phyloP scores from a whole-genome alignment of 2,329 filamentous ascomycete genomes.

The Calonectria hongkongensis region DNA sequence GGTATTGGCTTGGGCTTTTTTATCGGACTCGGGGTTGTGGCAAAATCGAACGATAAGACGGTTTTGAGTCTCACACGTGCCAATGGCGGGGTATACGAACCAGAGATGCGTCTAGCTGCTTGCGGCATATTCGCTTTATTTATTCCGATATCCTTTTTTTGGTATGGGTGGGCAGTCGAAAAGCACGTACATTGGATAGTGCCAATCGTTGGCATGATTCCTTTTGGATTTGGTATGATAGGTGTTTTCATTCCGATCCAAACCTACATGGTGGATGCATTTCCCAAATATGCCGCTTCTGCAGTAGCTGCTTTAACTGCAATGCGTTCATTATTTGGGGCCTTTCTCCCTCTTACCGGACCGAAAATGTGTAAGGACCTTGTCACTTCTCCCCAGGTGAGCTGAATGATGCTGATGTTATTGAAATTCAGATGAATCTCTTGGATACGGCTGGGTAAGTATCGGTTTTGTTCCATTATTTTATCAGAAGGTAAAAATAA shows the following conservation, averaged over 20 bases:
- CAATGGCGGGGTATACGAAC: conserved; percentile 52
- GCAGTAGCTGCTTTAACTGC: conserved; percentile 55
- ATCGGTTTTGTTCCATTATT: not conserved
- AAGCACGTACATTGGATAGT: conserved; percentile 72
- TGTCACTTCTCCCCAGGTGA: conserved; percentile 57
- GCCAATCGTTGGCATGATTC: conserved; percentile 73
- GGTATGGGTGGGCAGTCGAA: conserved; percentile 68
- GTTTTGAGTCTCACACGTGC: conserved; percentile 48
- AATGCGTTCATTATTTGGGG: conserved; percentile 75
- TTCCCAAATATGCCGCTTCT: conserved; percentile 51
- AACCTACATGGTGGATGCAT: conserved; percentile 74
- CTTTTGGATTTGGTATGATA: conserved; percentile 67
- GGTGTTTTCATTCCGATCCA: conserved; percentile 68
- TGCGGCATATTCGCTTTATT: conserved; percentile 66
- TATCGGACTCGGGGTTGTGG: conserved; percentile 65
- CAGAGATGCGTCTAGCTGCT: conserved; percentile 64
- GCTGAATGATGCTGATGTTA: not conserved
- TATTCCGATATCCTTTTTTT: conserved; percentile 69
- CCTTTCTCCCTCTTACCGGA: conserved; percentile 76
- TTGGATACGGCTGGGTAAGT: not conserved
- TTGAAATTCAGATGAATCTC: not conserved
- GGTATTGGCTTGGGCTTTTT: conserved; percentile 67
- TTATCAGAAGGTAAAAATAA: not conserved
- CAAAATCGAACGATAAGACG: conserved; percentile 52
- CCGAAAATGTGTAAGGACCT: conserved; percentile 59